Conservation (phyloP, 306 rosid genomes). For the Dalbergia oliveri region DNA sequence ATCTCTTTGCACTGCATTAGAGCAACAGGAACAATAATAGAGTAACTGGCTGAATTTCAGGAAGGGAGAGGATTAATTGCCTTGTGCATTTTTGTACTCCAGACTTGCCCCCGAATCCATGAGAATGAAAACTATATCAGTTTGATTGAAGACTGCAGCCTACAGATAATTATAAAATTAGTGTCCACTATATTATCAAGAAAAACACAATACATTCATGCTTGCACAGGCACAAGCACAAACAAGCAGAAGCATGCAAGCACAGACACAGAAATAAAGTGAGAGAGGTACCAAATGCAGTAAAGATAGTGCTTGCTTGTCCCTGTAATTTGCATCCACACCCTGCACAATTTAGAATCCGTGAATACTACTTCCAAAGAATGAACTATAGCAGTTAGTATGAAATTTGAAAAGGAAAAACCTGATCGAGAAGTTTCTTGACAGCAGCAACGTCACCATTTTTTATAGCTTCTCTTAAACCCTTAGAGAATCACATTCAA, state of each 20-base stretch:
- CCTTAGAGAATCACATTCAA: slow-evolving; percentile 61
- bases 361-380: slow-evolving; percentile 42
- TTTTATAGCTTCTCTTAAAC: slow-evolving; percentile 96
- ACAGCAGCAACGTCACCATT: slow-evolving; percentile 84
- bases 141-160: slow-evolving; percentile 97
- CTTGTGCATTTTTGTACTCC: slow-evolving; percentile 91
- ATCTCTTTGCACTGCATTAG: slow-evolving; percentile 24
- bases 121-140: slow-evolving; percentile 90
- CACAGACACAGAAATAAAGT: slow-evolving; percentile 2
- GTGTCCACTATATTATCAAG: slow-evolving; percentile 27
- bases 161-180: slow-evolving; percentile 52
- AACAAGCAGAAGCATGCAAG: slow-evolving; percentile 11
- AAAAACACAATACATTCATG: slow-evolving; percentile 34
- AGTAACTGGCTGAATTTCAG: slow-evolving; percentile 26
- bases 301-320: slow-evolving; percentile 90
- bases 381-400: background rate
- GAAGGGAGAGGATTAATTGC: slow-evolving; percentile 55
- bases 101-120: slow-evolving; percentile 95
- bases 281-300: slow-evolving; percentile 83
- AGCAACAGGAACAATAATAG: slow-evolving; percentile 14
- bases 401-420: slow-evolving; percentile 38
- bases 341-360: slow-evolving; percentile 75
- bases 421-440: slow-evolving; percentile 90
- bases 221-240: slow-evolving; percentile 5
- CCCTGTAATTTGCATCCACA: slow-evolving; percentile 91